Conservation (phyloP, 306 rosid genomes). For the Cyamopsis tetragonoloba region DNA sequence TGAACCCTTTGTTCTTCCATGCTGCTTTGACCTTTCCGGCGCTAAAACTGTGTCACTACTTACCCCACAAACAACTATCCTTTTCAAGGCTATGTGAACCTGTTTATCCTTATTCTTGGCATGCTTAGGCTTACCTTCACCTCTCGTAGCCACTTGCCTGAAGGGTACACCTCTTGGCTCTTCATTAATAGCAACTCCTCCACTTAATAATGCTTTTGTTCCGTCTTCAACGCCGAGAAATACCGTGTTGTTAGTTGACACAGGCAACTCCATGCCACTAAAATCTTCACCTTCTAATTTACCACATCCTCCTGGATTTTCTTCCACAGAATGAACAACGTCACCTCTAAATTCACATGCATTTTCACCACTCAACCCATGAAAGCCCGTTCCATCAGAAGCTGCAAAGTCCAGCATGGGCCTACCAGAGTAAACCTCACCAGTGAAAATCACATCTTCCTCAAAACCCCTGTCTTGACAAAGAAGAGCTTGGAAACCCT, state of each 20-base stretch:
- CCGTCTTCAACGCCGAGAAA: constrained; percentile 14
- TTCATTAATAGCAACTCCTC: constrained; percentile 15
- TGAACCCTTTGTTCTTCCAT: constrained; percentile 28
- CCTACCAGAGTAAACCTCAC: not conserved
- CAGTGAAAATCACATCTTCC: constrained; percentile 12
- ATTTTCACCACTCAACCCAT: constrained; percentile 24
- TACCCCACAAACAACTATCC: not conserved
- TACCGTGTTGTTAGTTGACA: constrained; percentile 17
- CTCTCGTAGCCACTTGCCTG: constrained; percentile 25
- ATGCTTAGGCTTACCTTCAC: constrained; percentile 41
- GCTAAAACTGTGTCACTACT: not conserved
- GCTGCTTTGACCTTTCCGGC: not conserved
- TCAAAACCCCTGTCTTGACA: constrained; percentile 10
- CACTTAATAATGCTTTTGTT: not conserved
- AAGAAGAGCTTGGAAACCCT: constrained; percentile 24
- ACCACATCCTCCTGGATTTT: not conserved
- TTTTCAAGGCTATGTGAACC: not conserved
- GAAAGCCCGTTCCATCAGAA: constrained; percentile 9
- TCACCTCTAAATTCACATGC: constrained; percentile 16
- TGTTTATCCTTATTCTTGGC: constrained; percentile 26
- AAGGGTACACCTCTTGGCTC: constrained; percentile 18
- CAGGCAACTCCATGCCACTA: constrained; percentile 4
- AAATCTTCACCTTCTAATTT: constrained; percentile 11
- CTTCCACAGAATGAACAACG: not conserved
- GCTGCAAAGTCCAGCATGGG: not conserved